Base-by-base conservation (phyloP, 768 basidiomycete genomes). In the Leccinum boreale region DNA sequence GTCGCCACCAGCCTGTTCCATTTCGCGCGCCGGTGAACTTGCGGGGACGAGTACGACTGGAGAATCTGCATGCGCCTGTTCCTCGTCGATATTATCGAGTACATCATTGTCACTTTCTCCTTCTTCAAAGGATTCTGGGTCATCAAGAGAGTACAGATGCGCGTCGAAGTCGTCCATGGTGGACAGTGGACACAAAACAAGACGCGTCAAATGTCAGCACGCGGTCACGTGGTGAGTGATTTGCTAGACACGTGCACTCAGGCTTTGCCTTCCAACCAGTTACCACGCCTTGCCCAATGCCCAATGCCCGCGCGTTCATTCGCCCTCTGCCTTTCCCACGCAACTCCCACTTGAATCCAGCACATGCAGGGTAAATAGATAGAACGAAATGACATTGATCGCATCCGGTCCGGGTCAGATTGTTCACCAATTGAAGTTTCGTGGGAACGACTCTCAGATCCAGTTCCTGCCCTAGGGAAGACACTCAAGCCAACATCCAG, bases 151-250 rank as follows among this genome's bases (percentile, higher is more conserved):
- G 52, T 60, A 61, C 39, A 69, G 45, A 33, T 47, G 60, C 52
- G 62, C 67, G 42, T 67, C 67, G 58, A 63, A 67, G 57, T 69
- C 61, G 55, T 66, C 62, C 64, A 69, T 69, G 50, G 8, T 44
- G 50, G 26, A 3, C 17, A 44, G 21, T 26, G 14, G 26, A 3
- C 17, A 44, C 19, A 44, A 44, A 44, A 19, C 47, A 31, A 24
- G 55, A 56, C 58, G 56, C 65, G 65, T 44, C 42, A 5, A 44
- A 47, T 4, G 46, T 24, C 14, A 23, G 15, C 23, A 47, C 46
- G 23, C 46, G 46, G 24, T 47, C 46, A 47, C 46, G 46, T 47
- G 46, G 23, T 15, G 7, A 47, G 14, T 47, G 12, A 47, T 47
- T 47, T 47, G 12, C 23, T 17, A 15, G 11, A 44, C 46, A 47